Evolutionary conservation across 441 rosid species (phyloP), one percentile per base, ranked within the genome.

Genomic region (Corymbia calophylla): DNA sequence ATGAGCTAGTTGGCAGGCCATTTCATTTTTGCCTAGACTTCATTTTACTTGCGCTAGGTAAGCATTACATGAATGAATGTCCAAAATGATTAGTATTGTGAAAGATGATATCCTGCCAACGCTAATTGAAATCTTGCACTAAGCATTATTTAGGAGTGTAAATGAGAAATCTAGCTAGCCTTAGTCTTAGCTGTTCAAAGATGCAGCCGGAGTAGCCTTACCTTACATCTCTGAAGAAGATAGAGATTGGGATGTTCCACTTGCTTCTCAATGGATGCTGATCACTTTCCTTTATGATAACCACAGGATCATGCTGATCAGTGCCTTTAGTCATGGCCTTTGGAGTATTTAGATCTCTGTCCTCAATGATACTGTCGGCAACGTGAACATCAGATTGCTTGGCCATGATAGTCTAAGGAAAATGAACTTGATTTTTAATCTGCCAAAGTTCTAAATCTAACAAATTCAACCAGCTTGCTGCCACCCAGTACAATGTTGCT

Each of bases 301-400:
- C 17, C 13, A 53, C 90, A 39, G 90, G 70, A 27, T 88, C 87
- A 56, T 88, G 91, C 73, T 64, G 49, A 70, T 53, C 89, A 87
- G 86, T 64, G 62, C 88, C 87, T 86, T 92, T 95, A 56, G 91
- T 93, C 95, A 94, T 93, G 85, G 53, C 87, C 86, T 19, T 27
- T 27, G 73, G 60, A 87, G 84, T 77, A 77, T 77, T 77, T 44
- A 4, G 18, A 39, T 77, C 51, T 23, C 10, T 44, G 51, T 44
- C 51, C 51, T 77, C 84, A 44, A 13, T 39, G 84, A 77, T 77
- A 44, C 16, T 3, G n/a, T 77, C n/a, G 8, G n/a, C 51, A 39
- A 19, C n/a, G n/a, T 21, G 51, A 44, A 44, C 84, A 23, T 77
- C 16, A 44, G 51, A 77, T 48, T 77, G 51, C 17, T 47, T 14